Evolutionary conservation across 805 yeast species (phyloP).

Genomic region (Candida tammaniensis): DNA sequence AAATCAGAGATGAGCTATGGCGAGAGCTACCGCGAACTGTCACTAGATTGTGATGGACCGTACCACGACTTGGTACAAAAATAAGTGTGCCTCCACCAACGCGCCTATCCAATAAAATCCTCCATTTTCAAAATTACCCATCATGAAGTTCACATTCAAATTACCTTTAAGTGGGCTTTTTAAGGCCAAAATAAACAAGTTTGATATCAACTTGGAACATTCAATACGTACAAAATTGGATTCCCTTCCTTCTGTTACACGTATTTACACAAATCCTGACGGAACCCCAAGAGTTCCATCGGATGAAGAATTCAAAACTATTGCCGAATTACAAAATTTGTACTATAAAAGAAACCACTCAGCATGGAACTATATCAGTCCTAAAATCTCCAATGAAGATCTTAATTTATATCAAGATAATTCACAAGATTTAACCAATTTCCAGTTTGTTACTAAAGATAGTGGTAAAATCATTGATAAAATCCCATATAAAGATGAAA

Average conservation of each 20-base stretch:
- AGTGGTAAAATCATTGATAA: conserved; percentile 70
- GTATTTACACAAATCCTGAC: conserved; percentile 70
- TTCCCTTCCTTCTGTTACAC: conserved; percentile 60
- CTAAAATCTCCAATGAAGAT: conserved; percentile 52
- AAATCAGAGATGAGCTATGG: too few relatives aligned
- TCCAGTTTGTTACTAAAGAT: conserved; percentile 49
- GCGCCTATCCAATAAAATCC: conserved; percentile 8
- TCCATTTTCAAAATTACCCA: conserved; percentile 4
- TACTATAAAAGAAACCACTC: conserved; percentile 56
- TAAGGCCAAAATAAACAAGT: conserved; percentile 36
- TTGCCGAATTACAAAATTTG: conserved; percentile 67
- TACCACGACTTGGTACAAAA: neutral
- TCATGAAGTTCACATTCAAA: conserved; percentile 42
- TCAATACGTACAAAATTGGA: conserved; percentile 63
- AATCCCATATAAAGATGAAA: conserved; percentile 76
- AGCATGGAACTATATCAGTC: conserved; percentile 43
- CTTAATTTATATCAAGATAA: conserved; percentile 57
- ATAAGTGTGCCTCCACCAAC: conserved; percentile 3
- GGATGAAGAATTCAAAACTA: conserved; percentile 67
- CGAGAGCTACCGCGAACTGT: too few relatives aligned
- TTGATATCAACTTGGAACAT: conserved; percentile 51
- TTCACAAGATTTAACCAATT: conserved; percentile 55
- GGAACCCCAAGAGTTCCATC: conserved; percentile 70
- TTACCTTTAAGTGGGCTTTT: conserved; percentile 38
- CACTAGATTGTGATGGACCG: too few relatives aligned